These are phyloP conservation scores for Calonectria pseudoreteaudii DNA, from an alignment of 2,329 filamentous ascomycete species.

Conservation along the genomic window DNA sequence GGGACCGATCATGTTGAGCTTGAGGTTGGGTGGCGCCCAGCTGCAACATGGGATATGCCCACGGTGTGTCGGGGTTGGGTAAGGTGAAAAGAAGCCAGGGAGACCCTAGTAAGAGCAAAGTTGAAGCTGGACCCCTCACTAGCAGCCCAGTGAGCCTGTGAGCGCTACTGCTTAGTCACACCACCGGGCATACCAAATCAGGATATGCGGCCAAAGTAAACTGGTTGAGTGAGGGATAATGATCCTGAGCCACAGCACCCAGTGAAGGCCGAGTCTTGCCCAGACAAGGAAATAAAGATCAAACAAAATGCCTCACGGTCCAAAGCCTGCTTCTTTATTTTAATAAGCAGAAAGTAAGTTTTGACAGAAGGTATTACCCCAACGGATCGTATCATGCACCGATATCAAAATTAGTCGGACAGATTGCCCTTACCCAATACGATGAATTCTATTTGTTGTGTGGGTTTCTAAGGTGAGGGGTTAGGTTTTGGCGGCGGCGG, in stretches of 20 bases:
- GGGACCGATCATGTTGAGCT: slow-evolving; percentile 17
- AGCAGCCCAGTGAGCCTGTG: background rate
- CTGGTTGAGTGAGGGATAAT: slow-evolving; percentile 27
- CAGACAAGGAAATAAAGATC: slow-evolving; percentile 12
- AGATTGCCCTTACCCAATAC: slow-evolving; percentile 37
- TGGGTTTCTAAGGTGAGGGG: slow-evolving; percentile 24
- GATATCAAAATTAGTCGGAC: slow-evolving; percentile 33
- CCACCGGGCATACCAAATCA: slow-evolving; percentile 12
- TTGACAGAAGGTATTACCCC: slow-evolving; percentile 30
- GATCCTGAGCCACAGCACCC: slow-evolving; percentile 4
- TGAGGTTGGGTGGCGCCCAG: slow-evolving; percentile 14
- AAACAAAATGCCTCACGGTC: slow-evolving; percentile 42
- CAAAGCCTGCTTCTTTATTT: slow-evolving; percentile 20
- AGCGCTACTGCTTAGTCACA: too few relatives aligned
- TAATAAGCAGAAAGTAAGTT: background rate
- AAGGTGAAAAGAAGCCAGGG: background rate
- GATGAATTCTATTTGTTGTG: slow-evolving; percentile 34
- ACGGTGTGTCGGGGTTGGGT: background rate
- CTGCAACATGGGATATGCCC: slow-evolving; percentile 1
- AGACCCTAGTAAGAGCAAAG: background rate
- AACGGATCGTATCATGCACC: slow-evolving; percentile 37
- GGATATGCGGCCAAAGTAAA: slow-evolving; percentile 8
- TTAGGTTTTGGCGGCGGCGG: slow-evolving; percentile 14
- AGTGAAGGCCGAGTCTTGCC: slow-evolving; percentile 24
- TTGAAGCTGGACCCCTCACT: slow-evolving; percentile 14